Evolutionary conservation across 208 protist genomes (phyloP), one percentile per base, ranked within the genome.

Genomic region (Jaenimonas drosophilae): DNA sequence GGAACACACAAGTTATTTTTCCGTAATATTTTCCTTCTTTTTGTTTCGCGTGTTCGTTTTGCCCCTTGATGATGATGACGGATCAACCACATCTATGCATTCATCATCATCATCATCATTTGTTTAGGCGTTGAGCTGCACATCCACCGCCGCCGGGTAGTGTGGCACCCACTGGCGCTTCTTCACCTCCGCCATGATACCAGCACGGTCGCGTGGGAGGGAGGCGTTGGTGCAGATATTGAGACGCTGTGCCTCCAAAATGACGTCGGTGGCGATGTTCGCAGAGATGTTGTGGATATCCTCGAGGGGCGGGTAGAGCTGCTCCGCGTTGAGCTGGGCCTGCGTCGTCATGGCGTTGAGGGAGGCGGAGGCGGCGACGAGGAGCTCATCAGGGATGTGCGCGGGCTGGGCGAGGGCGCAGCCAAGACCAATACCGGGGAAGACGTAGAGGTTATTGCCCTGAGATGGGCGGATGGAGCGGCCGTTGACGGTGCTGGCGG

Each of bases 371-470:
- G 95, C 87, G 21, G 57, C 62, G 20, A 84, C 61, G 55, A 98
- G 67, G 56, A 97, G 75, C 9, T 66, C 62, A 32, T 97, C 82
- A 12, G 93, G 78, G 46, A 97, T 92, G 41, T 76, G 41, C 7
- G 61, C 71, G 14, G 88, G 71, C 44, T 76, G 57, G 5, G 64
- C 71, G 12, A 91, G 47, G 4, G 60, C 65, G 45, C 70, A 82
- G 37, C 91, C 96, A 17, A 98, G 80, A 32, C 91, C 97, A 19
- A 98, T 44, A 33, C 94, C 96, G 19, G 94, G 94, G 76, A 97
- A 97, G 40, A 97, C 80, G 62, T 95, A 94, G 36, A 97, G 84
- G 75, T 99, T 99, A 76, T 99, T 99, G 32, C 91, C 95, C 74
- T 99, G 97, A 33, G 87, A 85, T 19, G 93, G 88, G 23, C 57